phyloP scores from a whole-genome alignment of 179 eudicot genomes.

The Beta lomatogona region DNA sequence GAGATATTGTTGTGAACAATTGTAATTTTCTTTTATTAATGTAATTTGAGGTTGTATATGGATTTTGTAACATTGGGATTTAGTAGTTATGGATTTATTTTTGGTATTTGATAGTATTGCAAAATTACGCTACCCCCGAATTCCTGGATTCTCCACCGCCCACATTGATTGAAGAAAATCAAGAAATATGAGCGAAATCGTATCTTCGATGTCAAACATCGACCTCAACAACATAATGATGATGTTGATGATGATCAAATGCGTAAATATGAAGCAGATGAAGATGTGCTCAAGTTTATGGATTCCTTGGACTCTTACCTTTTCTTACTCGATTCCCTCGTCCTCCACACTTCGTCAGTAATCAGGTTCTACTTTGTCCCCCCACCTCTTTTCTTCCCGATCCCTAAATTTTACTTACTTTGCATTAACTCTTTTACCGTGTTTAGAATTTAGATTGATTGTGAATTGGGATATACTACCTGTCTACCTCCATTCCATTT shows the following conservation, averaged over 20 bases:
- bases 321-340: constrained; percentile 52
- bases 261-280: constrained; percentile 28
- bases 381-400: neutral
- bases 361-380: constrained; percentile 40
- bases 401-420: neutral
- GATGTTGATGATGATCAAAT: neutral
- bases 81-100: no score
- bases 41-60: no score
- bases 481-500: neutral
- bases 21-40: no score
- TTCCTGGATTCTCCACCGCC: no score
- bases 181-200: constrained; percentile 15
- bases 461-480: neutral
- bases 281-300: constrained; percentile 56
- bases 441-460: neutral
- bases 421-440: neutral
- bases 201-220: constrained; percentile 7
- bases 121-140: no score
- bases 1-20: no score
- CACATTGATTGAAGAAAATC: no score
- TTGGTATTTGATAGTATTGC: no score
- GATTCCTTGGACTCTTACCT: constrained; percentile 85
- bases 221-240: neutral
- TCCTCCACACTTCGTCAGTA: constrained; percentile 73
- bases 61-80: no score